Evolutionary conservation across 2,329 filamentous ascomycete genomes (phyloP).

Genomic region (Phyllosticta capitalensis): DNA sequence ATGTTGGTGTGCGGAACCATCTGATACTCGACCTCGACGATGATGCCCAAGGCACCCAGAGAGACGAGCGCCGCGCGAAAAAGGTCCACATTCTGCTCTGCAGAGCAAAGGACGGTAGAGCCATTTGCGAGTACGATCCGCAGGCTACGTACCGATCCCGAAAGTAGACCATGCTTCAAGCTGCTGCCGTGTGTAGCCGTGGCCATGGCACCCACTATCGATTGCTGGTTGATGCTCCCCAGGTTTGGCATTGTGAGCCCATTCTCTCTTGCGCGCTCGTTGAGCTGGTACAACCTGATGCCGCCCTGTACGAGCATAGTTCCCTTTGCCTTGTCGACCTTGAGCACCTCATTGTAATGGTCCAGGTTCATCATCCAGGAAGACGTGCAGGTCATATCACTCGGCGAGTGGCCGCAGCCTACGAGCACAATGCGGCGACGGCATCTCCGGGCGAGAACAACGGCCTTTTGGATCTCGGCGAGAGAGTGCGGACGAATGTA

Average conservation of each 20-base stretch:
- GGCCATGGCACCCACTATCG: constrained; percentile 80
- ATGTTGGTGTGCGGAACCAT: constrained; percentile 76
- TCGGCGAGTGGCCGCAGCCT: constrained; percentile 89
- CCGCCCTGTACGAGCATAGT: constrained; percentile 76
- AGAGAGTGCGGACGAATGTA: constrained; percentile 78
- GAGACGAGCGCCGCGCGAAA: constrained; percentile 84
- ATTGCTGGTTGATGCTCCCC: constrained; percentile 92
- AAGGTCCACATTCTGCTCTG: constrained; percentile 59
- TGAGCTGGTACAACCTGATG: constrained; percentile 68
- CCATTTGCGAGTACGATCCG: constrained; percentile 78
- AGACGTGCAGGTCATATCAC: constrained; percentile 82
- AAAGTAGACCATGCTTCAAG: constrained; percentile 72
- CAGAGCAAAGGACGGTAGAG: constrained; percentile 58
- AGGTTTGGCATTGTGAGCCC: constrained; percentile 84
- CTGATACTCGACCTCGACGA: constrained; percentile 79
- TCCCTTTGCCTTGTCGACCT: constrained; percentile 55
- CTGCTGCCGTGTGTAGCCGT: constrained; percentile 93
- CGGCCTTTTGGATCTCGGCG: constrained; percentile 71
- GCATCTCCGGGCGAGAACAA: constrained; percentile 71
- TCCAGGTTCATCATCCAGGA: constrained; percentile 95
- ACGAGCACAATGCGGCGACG: constrained; percentile 73
- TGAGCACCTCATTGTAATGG: constrained; percentile 62
- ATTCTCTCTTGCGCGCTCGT: constrained; percentile 60
- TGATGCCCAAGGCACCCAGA: constrained; percentile 81
- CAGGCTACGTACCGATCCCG: constrained; percentile 64